Percentiles rank a stretch among this genome's conserved stretches.
Evolutionary conservation across 371 early-diverging fungal species (phyloP).

Genomic region (Massospora cicadina): DNA sequence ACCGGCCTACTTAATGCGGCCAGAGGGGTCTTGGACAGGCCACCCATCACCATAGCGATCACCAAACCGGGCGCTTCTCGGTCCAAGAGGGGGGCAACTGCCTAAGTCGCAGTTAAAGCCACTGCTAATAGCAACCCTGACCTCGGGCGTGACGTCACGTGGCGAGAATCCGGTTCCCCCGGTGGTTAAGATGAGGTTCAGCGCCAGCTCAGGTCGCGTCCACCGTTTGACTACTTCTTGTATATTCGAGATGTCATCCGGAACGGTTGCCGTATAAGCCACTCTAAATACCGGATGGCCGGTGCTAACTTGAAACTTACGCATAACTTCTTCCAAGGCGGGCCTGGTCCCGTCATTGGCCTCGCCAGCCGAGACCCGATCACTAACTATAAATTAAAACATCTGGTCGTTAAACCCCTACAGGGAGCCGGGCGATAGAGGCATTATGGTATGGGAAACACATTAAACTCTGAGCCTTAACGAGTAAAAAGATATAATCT

Average conservation of each 20-base stretch:
- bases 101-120: conserved; percentile 20
- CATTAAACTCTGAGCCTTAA: too few relatives aligned
- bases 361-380: neutral
- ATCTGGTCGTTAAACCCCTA: too few relatives aligned
- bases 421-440: too few relatives aligned
- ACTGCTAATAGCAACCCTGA: conserved; percentile 14
- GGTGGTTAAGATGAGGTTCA: conserved; percentile 57
- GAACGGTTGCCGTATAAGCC: neutral
- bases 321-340: neutral
- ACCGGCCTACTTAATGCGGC: conserved; percentile 75
- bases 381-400: neutral
- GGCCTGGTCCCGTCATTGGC: neutral
- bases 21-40: conserved; percentile 60
- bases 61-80: conserved; percentile 55
- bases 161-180: conserved; percentile 90
- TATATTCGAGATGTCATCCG: neutral
- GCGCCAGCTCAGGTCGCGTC: conserved; percentile 14
- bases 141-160: conserved; percentile 78
- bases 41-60: conserved; percentile 46
- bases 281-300: neutral
- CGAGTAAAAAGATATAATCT: too few relatives aligned
- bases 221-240: neutral
- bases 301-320: neutral
- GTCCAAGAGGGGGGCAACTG: conserved; percentile 48
- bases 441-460: too few relatives aligned